Base-by-base conservation (phyloP, 345 rosid genomes). In the Hibiscus mutabilis region DNA sequence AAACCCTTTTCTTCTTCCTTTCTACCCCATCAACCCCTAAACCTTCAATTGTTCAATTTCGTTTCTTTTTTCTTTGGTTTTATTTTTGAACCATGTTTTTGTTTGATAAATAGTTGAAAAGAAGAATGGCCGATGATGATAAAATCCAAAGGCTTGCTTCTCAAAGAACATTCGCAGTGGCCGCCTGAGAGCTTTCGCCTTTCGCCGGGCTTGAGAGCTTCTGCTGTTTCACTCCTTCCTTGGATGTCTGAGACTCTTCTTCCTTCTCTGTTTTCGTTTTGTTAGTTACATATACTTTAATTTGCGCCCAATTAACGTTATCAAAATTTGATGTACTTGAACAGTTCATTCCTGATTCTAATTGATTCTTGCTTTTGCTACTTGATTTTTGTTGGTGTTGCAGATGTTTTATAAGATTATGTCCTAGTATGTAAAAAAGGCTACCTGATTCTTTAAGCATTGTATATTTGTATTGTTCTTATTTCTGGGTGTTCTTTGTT, bases 161-260 rank as follows among this genome's bases (percentile, higher is more conserved):
- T 88, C 88, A 84, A 81, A 6, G n/a, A 78, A 87, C 93, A 87
- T 88, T 90, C 85, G 91, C 96, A 88, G 96, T 87, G 81, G 93
- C 93, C 81, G 89, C 85, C 92, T 86, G 57, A 88, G 85, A 79
- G 87, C 88, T 87, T 35, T 35, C 40, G 40, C 40, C 49, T 9
- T 84, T 87, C 84, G 86, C 88, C 89, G 49, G 49, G 49, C 13
- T 91, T 76, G 46, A 55, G 74, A 44, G 14, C 74, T 58, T 58
- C 9, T 71, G 66, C 74, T 71, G 74, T 24, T 70, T n/a, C 22
- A 51, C 21, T 52, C 70, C 72, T 69, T 69, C 73, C 73, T 55
- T 69, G 73, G 49, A 44, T 44, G 49, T 44, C 49, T 44, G 49
- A 35, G 40, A 44, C 49, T 11, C 49, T 44, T 11, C 14, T 10